Evolutionary conservation across 805 yeast species (phyloP), one percentile per base, ranked within the genome.

Genomic region (Monosporozyma yasuniensis): DNA sequence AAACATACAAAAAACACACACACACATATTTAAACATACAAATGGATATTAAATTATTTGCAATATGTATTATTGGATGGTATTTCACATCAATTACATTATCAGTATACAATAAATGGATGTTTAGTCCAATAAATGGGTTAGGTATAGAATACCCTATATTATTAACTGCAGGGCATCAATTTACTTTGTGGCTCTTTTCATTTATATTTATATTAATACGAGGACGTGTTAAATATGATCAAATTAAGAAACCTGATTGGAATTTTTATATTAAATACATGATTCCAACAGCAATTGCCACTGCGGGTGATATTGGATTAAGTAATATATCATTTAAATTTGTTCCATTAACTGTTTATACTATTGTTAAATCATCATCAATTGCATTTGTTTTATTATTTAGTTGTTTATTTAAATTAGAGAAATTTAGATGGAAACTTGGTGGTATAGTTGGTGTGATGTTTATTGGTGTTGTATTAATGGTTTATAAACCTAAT

Each of bases 251-350:
- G n/a, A 39, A 21, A 19, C 34, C 41, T 12, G 62, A 70, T 18
- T 58, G 64, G 60, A 55, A 54, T 32, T 72, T 72, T 47, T 80
- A 81, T 56, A 12, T 77, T 6, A 67, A 69, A 22, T 81, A 76
- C 47, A 80, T 88, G 39, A 61, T 87, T 1, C 96, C 97, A 0
- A 88, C 97, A 61, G 84, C 96, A 0, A 42, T 87, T 12, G 93
- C 96, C 0, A 79, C 90, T 1, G 88, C 95, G 1, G 91, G 95
- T 16, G 99, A 93, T 67, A 89, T 93, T 55, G 98, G 99, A 1
- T 74, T 89, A 54, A 91, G 96, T 28, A 93, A 93, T 66, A 80
- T 84, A 32, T 84, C 96, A 25, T 79, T 90, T 59, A 74, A 83
- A 54, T 82, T 79, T 61, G 84, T 93, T 44, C 79, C 96, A 1